These are phyloP conservation scores for Discostella pseudostelligera DNA, from an alignment of 108 stramenopile species.

Conservation along the genomic window DNA sequence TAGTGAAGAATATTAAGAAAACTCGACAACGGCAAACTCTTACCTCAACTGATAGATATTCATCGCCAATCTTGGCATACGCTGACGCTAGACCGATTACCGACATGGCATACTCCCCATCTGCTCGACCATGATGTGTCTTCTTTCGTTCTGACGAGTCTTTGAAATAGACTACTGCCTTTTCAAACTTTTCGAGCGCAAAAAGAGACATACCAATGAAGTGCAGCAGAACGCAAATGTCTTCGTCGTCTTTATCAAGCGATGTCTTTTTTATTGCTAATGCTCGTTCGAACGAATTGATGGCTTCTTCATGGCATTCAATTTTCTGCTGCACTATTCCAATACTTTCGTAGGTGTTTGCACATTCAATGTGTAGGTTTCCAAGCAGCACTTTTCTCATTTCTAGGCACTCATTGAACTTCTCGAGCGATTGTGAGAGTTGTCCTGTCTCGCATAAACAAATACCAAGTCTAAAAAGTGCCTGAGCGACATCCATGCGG, in stretches of 20 bases:
- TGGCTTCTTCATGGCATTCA: constrained; percentile 36
- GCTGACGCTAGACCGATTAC: constrained; percentile 47
- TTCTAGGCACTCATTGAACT: constrained; percentile 32
- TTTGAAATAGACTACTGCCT: constrained; percentile 38
- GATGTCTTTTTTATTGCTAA: constrained; percentile 43
- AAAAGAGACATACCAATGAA: constrained; percentile 47
- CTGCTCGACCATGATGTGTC: constrained; percentile 16
- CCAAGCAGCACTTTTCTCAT: constrained; percentile 37
- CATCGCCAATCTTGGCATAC: constrained; percentile 41
- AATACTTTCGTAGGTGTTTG: constrained; percentile 49
- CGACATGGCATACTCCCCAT: constrained; percentile 42
- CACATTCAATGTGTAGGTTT: constrained; percentile 36
- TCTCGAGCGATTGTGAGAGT: constrained; percentile 30
- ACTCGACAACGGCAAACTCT: constrained; percentile 1
- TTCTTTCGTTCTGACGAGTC: constrained; percentile 32
- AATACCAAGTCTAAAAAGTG: constrained; percentile 44
- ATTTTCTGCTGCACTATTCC: constrained; percentile 54
- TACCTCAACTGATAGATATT: constrained; percentile 33
- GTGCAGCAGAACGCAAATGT: constrained; percentile 40
- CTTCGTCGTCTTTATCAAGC: constrained; percentile 38
- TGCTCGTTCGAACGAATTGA: constrained; percentile 44
- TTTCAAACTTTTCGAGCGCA: constrained; percentile 25
- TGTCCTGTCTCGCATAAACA: constrained; percentile 39
- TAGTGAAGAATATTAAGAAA: not conserved
- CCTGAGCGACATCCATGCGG: constrained; percentile 41